Percentiles rank a stretch among this genome's conserved stretches.
phyloP scores from a whole-genome alignment of 495 filamentous ascomycete genomes.

The Neurospora sp. region DNA sequence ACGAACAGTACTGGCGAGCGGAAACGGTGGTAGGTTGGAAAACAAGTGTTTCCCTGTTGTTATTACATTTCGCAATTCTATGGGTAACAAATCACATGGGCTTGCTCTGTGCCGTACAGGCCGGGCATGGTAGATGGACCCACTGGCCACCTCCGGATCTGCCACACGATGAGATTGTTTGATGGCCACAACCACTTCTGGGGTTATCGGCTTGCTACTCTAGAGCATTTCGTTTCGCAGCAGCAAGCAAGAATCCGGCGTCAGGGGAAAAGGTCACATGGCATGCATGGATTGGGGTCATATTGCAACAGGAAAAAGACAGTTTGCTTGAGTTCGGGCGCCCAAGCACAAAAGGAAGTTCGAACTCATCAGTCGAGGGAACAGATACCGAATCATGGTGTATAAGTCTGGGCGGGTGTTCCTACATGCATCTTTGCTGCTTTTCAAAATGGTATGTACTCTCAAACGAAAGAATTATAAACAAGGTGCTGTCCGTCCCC shows the following conservation, averaged over 20 bases:
- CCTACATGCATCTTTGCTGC: not conserved
- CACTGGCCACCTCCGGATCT: slow-evolving; percentile 17
- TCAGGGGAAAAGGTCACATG: not conserved
- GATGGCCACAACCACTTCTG: not conserved
- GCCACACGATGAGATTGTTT: not conserved
- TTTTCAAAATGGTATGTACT: not conserved
- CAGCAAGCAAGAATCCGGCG: not conserved
- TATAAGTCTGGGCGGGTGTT: not conserved
- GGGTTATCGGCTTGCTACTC: not conserved
- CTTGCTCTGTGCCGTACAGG: slow-evolving; percentile 25
- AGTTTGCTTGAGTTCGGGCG: not conserved
- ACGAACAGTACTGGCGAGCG: not conserved
- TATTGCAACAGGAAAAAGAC: not conserved
- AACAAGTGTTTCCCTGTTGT: slow-evolving; percentile 25
- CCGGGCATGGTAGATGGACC: slow-evolving; percentile 22
- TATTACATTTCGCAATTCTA: slow-evolving; percentile 28
- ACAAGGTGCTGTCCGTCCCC: not conserved
- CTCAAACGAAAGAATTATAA: not conserved
- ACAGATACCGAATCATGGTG: not conserved
- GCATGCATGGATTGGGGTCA: not conserved
- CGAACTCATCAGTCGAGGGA: not conserved
- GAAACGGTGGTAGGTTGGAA: slow-evolving; percentile 23
- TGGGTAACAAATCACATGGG: slow-evolving; percentile 27
- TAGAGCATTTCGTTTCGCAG: not conserved
- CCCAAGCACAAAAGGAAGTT: not conserved